Evolutionary conservation across 106 monocot species (phyloP), one percentile per base, ranked within the genome.

Genomic region (Narthecium ossifragum): DNA sequence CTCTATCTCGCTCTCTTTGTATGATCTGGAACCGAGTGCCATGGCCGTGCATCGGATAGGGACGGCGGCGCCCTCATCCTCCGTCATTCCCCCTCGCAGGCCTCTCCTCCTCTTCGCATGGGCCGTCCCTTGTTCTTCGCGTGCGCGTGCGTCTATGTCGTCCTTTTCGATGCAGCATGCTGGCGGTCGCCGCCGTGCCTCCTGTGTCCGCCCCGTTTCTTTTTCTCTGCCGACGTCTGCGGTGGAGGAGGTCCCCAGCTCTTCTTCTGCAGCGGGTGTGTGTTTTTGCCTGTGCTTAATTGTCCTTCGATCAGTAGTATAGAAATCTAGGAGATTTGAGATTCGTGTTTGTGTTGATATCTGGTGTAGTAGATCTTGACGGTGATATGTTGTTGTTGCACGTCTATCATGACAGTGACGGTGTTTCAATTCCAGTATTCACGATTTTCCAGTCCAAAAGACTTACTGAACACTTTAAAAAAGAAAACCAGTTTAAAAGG

Each of bases 61-160:
- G 27, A 64, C 51, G 72, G 50, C 72, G 26, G 56, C 72, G 31
- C 64, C 64, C 18, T 57, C 64, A 21, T 45, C 64, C 0, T 36
- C 56, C 26, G 21, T 57, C 48, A 18, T 34, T 10, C 56, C 30
- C 50, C 51, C 40, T 46, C 36, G 14, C 51, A 32, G 47, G 46
- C 61, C 46, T 25, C 13, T 30, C 25, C 27, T 27, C 18, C 37
- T 29, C 21, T 15, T 33, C 62, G 4, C 24, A 12, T 33, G 34
- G 12, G 11, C 41, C 23, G 37, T 41, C 27, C 14, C 53, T 17
- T 8, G 7, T 31, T 10, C 34, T 13, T 53, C 30, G 25, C 22
- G 25, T 22, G 5, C 50, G 2, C 34, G 23, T 2, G 38, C 27
- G 2, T 15, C n/a, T n/a, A n/a, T n/a, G n/a, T n/a, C n/a, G n/a